These are phyloP conservation scores for Luzula sylvatica DNA, from an alignment of 176 grass and related monocot genomes.

Conservation along the genomic window DNA sequence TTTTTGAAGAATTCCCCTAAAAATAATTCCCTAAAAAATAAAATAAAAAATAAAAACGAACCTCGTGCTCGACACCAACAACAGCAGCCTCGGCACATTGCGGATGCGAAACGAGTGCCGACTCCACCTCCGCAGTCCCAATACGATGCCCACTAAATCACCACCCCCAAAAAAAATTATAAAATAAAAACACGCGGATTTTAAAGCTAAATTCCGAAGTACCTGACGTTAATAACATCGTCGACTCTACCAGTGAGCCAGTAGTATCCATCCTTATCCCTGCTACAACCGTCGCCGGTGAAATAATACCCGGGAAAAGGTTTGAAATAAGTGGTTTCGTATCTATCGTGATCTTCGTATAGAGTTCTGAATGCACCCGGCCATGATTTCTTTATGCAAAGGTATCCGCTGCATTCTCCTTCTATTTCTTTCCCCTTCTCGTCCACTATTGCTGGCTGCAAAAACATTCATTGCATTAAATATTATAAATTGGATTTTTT, in stretches of 20 bases:
- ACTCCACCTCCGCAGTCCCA: slow-evolving; percentile 95
- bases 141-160: slow-evolving; percentile 88
- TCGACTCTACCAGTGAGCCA: slow-evolving; percentile 98
- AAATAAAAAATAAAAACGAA: slow-evolving; percentile 12
- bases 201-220: slow-evolving; percentile 10
- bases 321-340: slow-evolving; percentile 96
- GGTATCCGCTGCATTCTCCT: slow-evolving; percentile 94
- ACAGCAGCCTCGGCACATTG: slow-evolving; percentile 88
- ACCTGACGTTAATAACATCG: slow-evolving; percentile 99
- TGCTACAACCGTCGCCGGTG: slow-evolving; percentile 90
- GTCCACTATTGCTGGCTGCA: slow-evolving; percentile 48
- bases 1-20: too few relatives aligned
- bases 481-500: too few relatives aligned
- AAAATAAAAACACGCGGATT: too few relatives aligned
- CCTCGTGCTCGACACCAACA: slow-evolving; percentile 97
- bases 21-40: too few relatives aligned
- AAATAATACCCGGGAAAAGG: slow-evolving; percentile 97
- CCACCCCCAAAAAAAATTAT: too few relatives aligned
- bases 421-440: slow-evolving; percentile 83
- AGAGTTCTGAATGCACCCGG: slow-evolving; percentile 91
- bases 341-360: slow-evolving; percentile 94
- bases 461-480: too few relatives aligned
- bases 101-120: slow-evolving; percentile 85
- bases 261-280: slow-evolving; percentile 90
- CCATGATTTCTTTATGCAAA: slow-evolving; percentile 98